These are phyloP conservation scores for Eutrema japonicum DNA, from an alignment of 345 rosid genomes.

Conservation along the genomic window DNA sequence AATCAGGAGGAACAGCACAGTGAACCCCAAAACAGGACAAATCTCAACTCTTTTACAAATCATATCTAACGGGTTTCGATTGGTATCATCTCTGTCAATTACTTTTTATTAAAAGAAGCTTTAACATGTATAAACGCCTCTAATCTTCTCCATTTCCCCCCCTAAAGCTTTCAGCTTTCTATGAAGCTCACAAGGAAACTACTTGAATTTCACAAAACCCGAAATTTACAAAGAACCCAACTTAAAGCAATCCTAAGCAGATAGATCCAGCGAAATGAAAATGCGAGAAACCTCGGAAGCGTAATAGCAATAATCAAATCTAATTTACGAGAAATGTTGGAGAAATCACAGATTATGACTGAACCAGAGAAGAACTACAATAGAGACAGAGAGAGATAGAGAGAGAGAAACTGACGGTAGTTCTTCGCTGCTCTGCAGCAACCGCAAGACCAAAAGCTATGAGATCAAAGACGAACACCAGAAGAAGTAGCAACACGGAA, in stretches of 20 bases:
- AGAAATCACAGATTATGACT: constrained; percentile 1
- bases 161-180: constrained; percentile 22
- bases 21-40: neutral
- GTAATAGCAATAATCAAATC: neutral
- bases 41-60: neutral
- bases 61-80: neutral
- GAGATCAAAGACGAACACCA: constrained; percentile 73
- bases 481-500: constrained; percentile 61
- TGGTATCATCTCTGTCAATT: neutral
- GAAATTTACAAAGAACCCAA: neutral
- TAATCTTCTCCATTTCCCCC: neutral
- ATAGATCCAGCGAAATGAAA: neutral
- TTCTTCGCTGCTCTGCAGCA: constrained; percentile 94
- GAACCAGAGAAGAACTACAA: neutral
- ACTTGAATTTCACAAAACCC: constrained; percentile 13
- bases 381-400: neutral
- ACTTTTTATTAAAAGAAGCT: neutral
- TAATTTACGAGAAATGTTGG: neutral
- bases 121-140: neutral
- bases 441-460: constrained; percentile 93
- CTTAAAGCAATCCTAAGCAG: neutral
- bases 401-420: constrained; percentile 59
- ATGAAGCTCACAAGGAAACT: neutral
- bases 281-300: neutral
- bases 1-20: constrained; percentile 8